Base-by-base conservation (phyloP, 306 rosid species). In the Cotoneaster glaucophyllus region DNA sequence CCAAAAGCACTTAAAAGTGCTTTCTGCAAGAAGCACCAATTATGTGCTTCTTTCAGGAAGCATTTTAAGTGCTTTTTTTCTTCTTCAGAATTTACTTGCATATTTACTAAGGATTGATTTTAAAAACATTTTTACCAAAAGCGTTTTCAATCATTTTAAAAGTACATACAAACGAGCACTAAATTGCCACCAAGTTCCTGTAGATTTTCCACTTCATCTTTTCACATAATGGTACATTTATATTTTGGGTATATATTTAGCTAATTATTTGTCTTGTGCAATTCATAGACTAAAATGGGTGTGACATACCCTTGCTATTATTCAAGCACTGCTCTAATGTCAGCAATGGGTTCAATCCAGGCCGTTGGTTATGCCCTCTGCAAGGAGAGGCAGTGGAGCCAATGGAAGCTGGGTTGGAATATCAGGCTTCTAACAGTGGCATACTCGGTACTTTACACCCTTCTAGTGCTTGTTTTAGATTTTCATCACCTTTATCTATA, bases 261-360 rank as follows among this genome's bases (percentile, higher is more conserved):
- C 21, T 50, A 50, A 50, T 48, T 48, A 48, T 48, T 48, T 48
- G 21, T 48, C 18, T 48, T 15, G 54, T 61, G 65, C 29, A 18
- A 8, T n/a, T 7, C 61, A 75, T 76, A 91, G 97, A 75, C 89
- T 8, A 93, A 89, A 81, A 80, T 91, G 92, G 81, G 66, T 17
- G 76, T 82, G 77, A 85, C 54, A 67, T 91, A 87, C 61, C 92
- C 96, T 6, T 82, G 90, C 11, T 57, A 74, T 13, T 74, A 75
- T 71, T 85, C 97, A 17, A 88, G 93, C 81, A 74, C 96, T 11
- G 91, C 93, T 13, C 43, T 92, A 70, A 89, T 89, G 93, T 83
- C 90, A 28, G 4, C 77, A 0, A 80, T 82, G 78, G 95, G 89
- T 62, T 78, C 93, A 76, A 69, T 86, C 18, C 93, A 90, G 57